Base-by-base conservation (phyloP, 148 eudicot genomes). In the Arbutus unedo region DNA sequence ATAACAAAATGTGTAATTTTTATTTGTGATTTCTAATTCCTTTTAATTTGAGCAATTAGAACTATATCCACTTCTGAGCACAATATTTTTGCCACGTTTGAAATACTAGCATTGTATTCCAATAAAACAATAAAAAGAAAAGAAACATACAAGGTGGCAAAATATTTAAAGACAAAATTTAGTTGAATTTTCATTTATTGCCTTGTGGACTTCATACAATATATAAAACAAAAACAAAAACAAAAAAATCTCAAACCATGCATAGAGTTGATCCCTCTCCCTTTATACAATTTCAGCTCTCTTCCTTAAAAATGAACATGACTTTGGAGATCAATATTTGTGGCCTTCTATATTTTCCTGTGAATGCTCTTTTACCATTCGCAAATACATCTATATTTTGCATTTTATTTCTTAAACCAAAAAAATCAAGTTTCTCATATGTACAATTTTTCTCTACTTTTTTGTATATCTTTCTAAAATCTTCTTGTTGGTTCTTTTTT, bases 191-290 rank as follows among this genome's bases (percentile, higher is more conserved):
- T 68, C 64, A 81, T 81, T 78, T 7, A 78, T 84, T 11, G 85
- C 85, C 85, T 84, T 84, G 79, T 74, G 85, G 85, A 79, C 82
- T 84, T 84, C 16, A 23, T 72, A 84, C 81, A 70, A 68, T 5
- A 14, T 15, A 31, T 19, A 8, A 53, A 53, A 53, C 55, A 53
- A 53, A 53, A 8, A 53, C 44, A 0, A 66, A 31, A 13, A 64
- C 10, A 4, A 60, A 60, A 57, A 66, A 66, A 25, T 4, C 71
- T 66, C 71, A 66, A 25, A 66, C 71, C 71, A 66, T 31, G 11
- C 44, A 31, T 11, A 14, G 41, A 66, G 23, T 66, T 25, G n/a
- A 16, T 10, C 57, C 71, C 76, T 82, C 45, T 49, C 51, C 18
- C 82, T 48, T 79, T 41, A 16, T 53, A 19, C 51, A 64, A 54